phyloP scores from a whole-genome alignment of 1,284 basidiomycete species.

The Neonothopanus nambi region DNA sequence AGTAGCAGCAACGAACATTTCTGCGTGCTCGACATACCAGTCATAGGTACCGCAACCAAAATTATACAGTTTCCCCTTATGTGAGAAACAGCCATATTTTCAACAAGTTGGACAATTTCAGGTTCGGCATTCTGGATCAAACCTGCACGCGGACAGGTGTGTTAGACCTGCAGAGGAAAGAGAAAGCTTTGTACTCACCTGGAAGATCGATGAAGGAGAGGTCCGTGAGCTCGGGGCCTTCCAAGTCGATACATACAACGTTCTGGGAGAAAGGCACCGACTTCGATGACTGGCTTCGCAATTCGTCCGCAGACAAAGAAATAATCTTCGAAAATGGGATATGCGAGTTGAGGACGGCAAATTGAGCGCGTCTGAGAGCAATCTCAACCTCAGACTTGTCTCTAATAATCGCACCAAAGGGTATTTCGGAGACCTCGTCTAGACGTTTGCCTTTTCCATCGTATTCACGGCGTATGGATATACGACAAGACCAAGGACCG shows the following conservation, averaged over 20 bases:
- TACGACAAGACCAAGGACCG: conserved; percentile 27
- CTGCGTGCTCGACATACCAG: conserved; percentile 32
- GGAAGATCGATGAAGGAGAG: conserved; percentile 49
- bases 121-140: conserved; percentile 47
- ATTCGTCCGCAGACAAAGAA: background rate
- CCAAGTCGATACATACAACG: conserved; percentile 39
- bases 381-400: conserved; percentile 27
- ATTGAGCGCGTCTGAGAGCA: conserved; percentile 32
- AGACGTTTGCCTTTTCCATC: conserved; percentile 20
- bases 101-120: conserved; percentile 46
- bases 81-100: conserved; percentile 42
- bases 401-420: conserved; percentile 25
- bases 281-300: background rate
- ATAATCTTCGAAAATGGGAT: conserved; percentile 22
- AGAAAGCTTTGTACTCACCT: conserved; percentile 24
- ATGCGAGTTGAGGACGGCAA: conserved; percentile 33
- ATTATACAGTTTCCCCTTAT: conserved; percentile 53
- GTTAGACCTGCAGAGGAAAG: background rate
- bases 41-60: conserved; percentile 56
- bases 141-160: conserved; percentile 28
- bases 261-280: conserved; percentile 38
- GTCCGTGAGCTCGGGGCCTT: conserved; percentile 38
- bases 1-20: conserved; percentile 4
- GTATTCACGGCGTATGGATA: conserved; percentile 27
- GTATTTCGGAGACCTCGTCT: conserved; percentile 16